phyloP scores from a whole-genome alignment of 805 yeast genomes.

The Metschnikowia lunata region DNA sequence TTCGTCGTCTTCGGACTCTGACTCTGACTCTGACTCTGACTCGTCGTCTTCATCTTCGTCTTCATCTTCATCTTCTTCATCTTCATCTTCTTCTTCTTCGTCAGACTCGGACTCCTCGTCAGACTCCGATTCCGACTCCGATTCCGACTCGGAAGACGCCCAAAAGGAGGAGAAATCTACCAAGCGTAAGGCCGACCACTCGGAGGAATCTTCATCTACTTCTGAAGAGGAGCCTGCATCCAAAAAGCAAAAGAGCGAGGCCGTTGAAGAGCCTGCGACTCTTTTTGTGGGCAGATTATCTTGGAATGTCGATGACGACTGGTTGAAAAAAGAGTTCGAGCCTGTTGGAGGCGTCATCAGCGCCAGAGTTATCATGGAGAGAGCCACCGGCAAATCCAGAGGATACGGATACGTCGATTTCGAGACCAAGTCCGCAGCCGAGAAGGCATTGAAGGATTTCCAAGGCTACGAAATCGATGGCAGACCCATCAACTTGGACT shows the following conservation, averaged over 20 bases:
- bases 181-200: constrained; percentile 24
- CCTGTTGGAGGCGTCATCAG: constrained; percentile 71
- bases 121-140: constrained; percentile 33
- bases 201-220: constrained; percentile 21
- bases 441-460: constrained; percentile 76
- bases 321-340: constrained; percentile 87
- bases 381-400: constrained; percentile 87
- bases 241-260: constrained; percentile 52
- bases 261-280: constrained; percentile 66
- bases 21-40: constrained; percentile 15
- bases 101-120: constrained; percentile 10
- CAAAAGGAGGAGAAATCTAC: constrained; percentile 20
- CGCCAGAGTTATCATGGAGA: constrained; percentile 93
- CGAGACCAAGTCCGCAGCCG: constrained; percentile 69
- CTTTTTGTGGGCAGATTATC: constrained; percentile 95
- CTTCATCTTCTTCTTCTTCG: constrained; percentile 9
- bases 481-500: constrained; percentile 89
- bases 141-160: constrained; percentile 35
- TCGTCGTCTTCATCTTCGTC: constrained; percentile 12
- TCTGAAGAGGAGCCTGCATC: constrained; percentile 27
- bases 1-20: not conserved
- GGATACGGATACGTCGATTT: constrained; percentile 99
- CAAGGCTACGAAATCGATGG: constrained; percentile 97
- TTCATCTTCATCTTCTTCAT: constrained; percentile 3
- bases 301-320: constrained; percentile 94